Conservation (phyloP, 1,284 basidiomycete genomes). For the Rhodotorula sp. region DNA sequence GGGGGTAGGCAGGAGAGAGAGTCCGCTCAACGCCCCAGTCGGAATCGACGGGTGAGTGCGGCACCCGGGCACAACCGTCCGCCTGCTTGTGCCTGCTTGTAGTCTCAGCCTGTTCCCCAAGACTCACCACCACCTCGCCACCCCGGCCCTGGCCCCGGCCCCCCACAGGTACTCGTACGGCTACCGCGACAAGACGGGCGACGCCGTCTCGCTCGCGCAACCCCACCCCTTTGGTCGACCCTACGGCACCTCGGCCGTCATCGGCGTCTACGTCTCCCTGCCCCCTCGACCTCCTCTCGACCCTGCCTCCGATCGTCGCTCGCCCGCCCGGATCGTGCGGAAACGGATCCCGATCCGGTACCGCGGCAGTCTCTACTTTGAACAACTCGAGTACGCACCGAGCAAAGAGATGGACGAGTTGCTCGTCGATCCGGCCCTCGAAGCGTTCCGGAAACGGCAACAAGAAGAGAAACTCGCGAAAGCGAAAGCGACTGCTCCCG, state of each 20-base stretch:
- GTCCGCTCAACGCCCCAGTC: constrained; percentile 84
- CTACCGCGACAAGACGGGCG: constrained; percentile 83
- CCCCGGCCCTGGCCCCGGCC: too few relatives aligned
- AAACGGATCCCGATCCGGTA: constrained; percentile 89
- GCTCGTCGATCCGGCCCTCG: constrained; percentile 53
- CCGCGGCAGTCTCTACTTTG: constrained; percentile 95
- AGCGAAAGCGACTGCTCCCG: constrained; percentile 55
- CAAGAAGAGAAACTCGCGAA: constrained; percentile 37
- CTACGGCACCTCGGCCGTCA: constrained; percentile 79
- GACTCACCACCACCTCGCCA: neutral
- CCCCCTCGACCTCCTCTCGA: constrained; percentile 55
- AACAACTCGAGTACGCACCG: constrained; percentile 83
- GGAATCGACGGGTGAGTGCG: constrained; percentile 69
- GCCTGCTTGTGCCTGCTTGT: too few relatives aligned
- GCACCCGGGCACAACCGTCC: too few relatives aligned
- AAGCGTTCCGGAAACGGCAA: constrained; percentile 46
- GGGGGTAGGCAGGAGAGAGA: constrained; percentile 89
- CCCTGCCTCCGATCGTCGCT: constrained; percentile 59
- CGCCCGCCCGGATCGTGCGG: constrained; percentile 67
- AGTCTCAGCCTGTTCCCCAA: too few relatives aligned
- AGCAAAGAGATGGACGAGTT: constrained; percentile 86
- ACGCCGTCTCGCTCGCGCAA: constrained; percentile 81
- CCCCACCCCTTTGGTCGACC: constrained; percentile 71
- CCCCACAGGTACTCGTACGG: constrained; percentile 72
- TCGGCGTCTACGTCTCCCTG: constrained; percentile 90